Evolutionary conservation across 1,284 basidiomycete species (phyloP), one percentile per base, ranked within the genome.

Genomic region (Moniliophthora roreri): DNA sequence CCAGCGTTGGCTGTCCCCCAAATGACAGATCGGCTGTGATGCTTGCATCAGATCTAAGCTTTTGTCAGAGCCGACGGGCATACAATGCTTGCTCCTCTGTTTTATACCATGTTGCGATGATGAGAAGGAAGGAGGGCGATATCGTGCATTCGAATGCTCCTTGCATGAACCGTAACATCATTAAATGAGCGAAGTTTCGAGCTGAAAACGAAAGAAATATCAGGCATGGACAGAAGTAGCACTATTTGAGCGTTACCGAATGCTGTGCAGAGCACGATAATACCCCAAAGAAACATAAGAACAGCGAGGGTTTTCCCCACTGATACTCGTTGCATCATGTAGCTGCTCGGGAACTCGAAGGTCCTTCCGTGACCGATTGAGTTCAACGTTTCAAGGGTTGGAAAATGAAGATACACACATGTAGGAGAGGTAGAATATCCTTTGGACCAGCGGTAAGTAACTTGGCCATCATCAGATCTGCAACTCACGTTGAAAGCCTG

Each of bases 121-220:
- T 58, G 9, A 58, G 32, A 1, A 58, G 51, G 32, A 58, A 58
- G 1, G 57, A 58, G 0, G 57, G 57, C 6, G 55, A 55, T 8
- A 58, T 58, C 1, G 57, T 58, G 35, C 57, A 58, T 28, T 58
- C 56, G n/a, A 55, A 52, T 11, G 54, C 50, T 32, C 56, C 56
- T 46, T 55, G 54, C 5, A 58, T 46, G 10, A 52, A 46, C 35
- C 56, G 56, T 18, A 60, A 39, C 3, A 50, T 21, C 56, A 58
- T 58, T 2, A 58, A 50, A 16, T 51, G 46, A 4, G 53, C 53
- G 35, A 46, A 58, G 21, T 58, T 58, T n/a, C 54, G 38, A 15
- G 53, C 56, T 58, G 66, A 59, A n/a, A 66, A 59, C 32, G 53
- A 62, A 39, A 66, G 60, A 16, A 24, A 9, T 18, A 20, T 13